Evolutionary conservation across 805 yeast genomes (phyloP), one percentile per base, ranked within the genome.

Genomic region (Naumovozyma dairenensis): DNA sequence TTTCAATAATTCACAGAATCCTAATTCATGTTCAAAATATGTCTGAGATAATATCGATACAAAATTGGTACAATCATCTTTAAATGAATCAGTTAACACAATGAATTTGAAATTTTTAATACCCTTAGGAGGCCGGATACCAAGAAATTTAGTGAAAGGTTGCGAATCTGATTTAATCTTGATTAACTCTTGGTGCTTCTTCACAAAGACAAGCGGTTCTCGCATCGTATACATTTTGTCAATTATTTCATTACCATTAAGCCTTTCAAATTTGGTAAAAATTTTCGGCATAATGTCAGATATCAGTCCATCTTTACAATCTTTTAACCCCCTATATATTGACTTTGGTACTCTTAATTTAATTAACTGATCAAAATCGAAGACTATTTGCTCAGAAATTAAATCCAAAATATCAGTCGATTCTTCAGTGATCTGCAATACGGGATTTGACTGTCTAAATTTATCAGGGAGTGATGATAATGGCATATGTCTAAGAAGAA

Each of bases 401-500:
- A 53, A 32, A 30, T 49, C 44, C 17, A 56, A 62, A 8, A 53
- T 39, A 30, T 43, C 35, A 28, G 45, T 46, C 9, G 48, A 33
- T 6, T 33, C 38, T 6, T 31, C 33, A 6, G 35, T 37, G 2
- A 48, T 28, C 2, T 40, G 37, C 4, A 53, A 40, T 2, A 34
- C 27, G 3, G 58, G 55, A 28, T 49, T 53, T 3, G 44, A 32
- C 16, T 31, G 33, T 6, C 46, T 55, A 40, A 75, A 74, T 10
- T 51, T 45, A 12, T 65, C 60, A 0, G 93, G 89, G 8, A 81
- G 73, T 0, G 81, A 69, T 28, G 68, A 62, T 0, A 77, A 62
- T 14, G 83, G 77, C 38, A 79, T 70, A 27, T 77, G 72, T 38
- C 87, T 59, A 18, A 81, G 54, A 8, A 81, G 63, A 55, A 81